phyloP scores from a whole-genome alignment of 805 yeast genomes.

The Ascoidea asiatica region DNA sequence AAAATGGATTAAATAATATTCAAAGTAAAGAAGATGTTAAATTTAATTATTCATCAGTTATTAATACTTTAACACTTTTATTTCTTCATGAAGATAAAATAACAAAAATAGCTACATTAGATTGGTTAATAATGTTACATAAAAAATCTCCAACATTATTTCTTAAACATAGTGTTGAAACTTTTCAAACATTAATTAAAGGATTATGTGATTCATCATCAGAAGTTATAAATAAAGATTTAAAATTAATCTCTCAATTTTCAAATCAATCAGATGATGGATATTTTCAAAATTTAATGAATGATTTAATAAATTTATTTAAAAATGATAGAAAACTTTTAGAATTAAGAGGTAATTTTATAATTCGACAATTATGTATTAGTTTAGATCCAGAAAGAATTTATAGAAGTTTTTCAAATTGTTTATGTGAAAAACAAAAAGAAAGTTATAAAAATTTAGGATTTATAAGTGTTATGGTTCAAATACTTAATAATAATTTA shows the following conservation, averaged over 20 bases:
- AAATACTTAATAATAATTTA: conserved; percentile 73
- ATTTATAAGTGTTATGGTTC: conserved; percentile 72
- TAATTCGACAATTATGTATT: conserved; percentile 71
- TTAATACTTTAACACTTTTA: conserved; percentile 61
- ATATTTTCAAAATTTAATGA: conserved; percentile 64
- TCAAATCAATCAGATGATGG: conserved; percentile 60
- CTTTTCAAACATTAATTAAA: conserved; percentile 64
- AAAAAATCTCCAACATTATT: conserved; percentile 49
- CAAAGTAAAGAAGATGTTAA: conserved; percentile 16
- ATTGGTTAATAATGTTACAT: conserved; percentile 81
- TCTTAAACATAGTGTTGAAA: conserved; percentile 41
- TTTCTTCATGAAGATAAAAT: conserved; percentile 64
- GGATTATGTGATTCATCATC: conserved; percentile 54
- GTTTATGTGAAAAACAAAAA: conserved; percentile 28
- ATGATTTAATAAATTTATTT: conserved; percentile 55
- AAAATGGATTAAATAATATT: conserved; percentile 14
- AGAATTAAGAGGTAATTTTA: conserved; percentile 67
- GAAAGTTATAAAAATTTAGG: conserved; percentile 39
- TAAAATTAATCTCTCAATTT: conserved; percentile 60
- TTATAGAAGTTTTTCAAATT: conserved; percentile 67
- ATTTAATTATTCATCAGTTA: conserved; percentile 43
- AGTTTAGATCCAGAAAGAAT: conserved; percentile 74
- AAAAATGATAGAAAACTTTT: conserved; percentile 54
- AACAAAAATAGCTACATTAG: conserved; percentile 72
- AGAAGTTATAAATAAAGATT: conserved; percentile 60